These are phyloP conservation scores for Saxophila tyrrhenica DNA, from an alignment of 495 filamentous ascomycete genomes.

Conservation along the genomic window DNA sequence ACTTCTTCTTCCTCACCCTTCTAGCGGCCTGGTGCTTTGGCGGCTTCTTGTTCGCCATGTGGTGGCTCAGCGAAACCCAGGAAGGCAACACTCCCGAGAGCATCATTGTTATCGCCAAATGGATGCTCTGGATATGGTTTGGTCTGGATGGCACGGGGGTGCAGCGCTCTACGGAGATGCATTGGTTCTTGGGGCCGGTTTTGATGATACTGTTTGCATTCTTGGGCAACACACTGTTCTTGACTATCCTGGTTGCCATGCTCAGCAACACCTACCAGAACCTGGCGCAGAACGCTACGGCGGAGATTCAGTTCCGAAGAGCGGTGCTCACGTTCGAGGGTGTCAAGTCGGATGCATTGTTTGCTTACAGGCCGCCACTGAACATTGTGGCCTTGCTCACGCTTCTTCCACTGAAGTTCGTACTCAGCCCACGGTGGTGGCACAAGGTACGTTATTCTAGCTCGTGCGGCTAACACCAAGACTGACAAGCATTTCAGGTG, in stretches of 20 bases:
- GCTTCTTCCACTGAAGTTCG: conserved; percentile 53
- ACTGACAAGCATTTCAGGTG: conserved; percentile 33
- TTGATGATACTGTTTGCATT: conserved; percentile 64
- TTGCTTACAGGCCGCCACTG: conserved; percentile 62
- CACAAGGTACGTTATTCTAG: not conserved
- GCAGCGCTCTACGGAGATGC: conserved; percentile 51
- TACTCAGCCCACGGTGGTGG: conserved; percentile 58
- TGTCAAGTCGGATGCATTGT: conserved; percentile 62
- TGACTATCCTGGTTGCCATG: conserved; percentile 67
- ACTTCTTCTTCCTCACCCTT: conserved; percentile 54
- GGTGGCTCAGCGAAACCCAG: conserved; percentile 44
- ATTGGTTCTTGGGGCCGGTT: conserved; percentile 53
- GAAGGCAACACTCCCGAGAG: conserved; percentile 28
- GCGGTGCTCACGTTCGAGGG: conserved; percentile 66
- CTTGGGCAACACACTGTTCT: conserved; percentile 63
- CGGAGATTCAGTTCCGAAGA: conserved; percentile 60
- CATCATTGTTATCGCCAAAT: conserved; percentile 52
- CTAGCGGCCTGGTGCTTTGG: conserved; percentile 62
- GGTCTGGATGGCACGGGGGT: conserved; percentile 65
- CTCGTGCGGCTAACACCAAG: too few relatives aligned
- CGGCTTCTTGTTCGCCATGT: conserved; percentile 59
- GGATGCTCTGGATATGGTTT: conserved; percentile 79
- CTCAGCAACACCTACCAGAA: conserved; percentile 59
- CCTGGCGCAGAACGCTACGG: conserved; percentile 51
- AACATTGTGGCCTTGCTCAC: conserved; percentile 56